Conservation (phyloP, 352 stramenopile genomes). For the Peronosclerospora sorghi region DNA sequence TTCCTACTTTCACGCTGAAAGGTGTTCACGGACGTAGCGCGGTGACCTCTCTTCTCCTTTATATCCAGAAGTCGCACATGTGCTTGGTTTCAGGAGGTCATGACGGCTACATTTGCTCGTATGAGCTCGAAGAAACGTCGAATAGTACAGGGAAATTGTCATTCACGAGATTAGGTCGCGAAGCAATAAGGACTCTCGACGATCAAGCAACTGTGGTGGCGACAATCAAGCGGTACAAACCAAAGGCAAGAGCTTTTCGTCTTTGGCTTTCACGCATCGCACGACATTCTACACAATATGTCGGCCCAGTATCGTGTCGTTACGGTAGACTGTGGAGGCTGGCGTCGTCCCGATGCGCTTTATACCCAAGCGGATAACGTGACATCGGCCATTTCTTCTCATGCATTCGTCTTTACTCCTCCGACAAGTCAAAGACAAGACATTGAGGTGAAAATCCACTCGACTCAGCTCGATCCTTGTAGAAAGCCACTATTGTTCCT, state of each 20-base stretch:
- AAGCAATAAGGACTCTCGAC: conserved; percentile 73
- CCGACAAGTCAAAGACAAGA: conserved; percentile 37
- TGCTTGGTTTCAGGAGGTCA: conserved; percentile 61
- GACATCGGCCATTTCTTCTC: conserved; percentile 23
- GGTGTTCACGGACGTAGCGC: conserved; percentile 55
- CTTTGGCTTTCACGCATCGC: conserved; percentile 72
- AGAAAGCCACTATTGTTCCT: conserved; percentile 9
- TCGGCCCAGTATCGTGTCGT: conserved; percentile 65
- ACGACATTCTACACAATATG: conserved; percentile 67
- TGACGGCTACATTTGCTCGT: conserved; percentile 74
- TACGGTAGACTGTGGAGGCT: conserved; percentile 69
- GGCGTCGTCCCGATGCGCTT: conserved; percentile 66
- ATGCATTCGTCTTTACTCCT: conserved; percentile 65
- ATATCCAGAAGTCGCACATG: neutral
- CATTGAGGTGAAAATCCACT: conserved; percentile 59
- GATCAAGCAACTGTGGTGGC: conserved; percentile 54
- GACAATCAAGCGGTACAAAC: neutral
- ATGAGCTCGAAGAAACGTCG: conserved; percentile 20
- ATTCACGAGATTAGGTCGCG: conserved; percentile 31
- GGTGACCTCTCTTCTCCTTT: conserved; percentile 47
- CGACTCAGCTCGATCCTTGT: conserved; percentile 18
- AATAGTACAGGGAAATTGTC: conserved; percentile 12
- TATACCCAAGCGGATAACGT: conserved; percentile 4
- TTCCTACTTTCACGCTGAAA: conserved; percentile 29
- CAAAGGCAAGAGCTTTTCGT: conserved; percentile 43